Evolutionary conservation across 73 alveolate genomes (phyloP).

Genomic region (Paramecium primaurelia): DNA sequence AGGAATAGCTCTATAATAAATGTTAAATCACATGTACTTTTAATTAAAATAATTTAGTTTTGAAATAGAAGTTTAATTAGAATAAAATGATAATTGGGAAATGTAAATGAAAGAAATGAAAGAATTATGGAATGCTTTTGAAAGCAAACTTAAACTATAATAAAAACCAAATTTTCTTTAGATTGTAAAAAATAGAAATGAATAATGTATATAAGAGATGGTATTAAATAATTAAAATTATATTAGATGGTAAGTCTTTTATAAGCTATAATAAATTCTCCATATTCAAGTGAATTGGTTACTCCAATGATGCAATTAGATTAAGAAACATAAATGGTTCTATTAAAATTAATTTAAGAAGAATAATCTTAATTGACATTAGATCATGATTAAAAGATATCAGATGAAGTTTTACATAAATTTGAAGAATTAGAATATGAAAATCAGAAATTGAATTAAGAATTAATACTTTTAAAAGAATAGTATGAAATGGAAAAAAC

Average conservation of each 20-base stretch:
- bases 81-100: neutral
- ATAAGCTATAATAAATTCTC: neutral
- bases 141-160: neutral
- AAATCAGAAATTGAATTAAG: neutral
- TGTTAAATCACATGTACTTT: neutral
- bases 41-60: neutral
- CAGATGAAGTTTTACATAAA: neutral
- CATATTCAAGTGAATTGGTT: neutral
- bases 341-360: neutral
- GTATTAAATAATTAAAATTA: neutral
- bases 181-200: neutral
- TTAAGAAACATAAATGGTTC: neutral
- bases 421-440: slow-evolving; percentile 9
- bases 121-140: neutral
- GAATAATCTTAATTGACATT: neutral
- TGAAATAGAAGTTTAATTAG: neutral
- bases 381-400: neutral
- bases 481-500: neutral
- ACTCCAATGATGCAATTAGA: neutral
- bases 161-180: slow-evolving; percentile 9
- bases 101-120: neutral
- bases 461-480: neutral
- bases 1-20: neutral
- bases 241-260: neutral
- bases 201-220: neutral